A percentile compares a stretch with the other conserved stretches of the same genome.
These are phyloP conservation scores for Eucalyptus curtisii DNA, from an alignment of 345 rosid species.

Conservation along the genomic window DNA sequence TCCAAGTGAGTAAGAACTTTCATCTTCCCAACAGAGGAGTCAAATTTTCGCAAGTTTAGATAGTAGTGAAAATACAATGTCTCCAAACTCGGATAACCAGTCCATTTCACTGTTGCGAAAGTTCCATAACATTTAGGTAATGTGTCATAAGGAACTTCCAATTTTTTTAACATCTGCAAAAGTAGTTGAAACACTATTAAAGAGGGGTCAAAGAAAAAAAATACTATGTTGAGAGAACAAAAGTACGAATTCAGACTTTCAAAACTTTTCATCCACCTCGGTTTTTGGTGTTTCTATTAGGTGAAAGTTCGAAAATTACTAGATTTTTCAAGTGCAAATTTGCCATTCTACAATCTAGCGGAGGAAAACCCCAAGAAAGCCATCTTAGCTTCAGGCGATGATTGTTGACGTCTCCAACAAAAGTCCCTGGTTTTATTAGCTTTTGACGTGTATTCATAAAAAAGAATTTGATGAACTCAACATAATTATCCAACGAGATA, in stretches of 20 bases:
- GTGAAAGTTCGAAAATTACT: background rate
- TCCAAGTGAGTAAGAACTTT: background rate
- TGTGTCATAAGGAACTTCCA: background rate
- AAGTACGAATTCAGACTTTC: background rate
- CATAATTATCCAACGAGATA: background rate
- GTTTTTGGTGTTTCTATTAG: background rate
- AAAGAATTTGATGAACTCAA: background rate
- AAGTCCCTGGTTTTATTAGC: background rate
- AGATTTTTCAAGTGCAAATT: background rate
- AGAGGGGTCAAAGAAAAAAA: background rate
- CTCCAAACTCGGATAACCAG: background rate
- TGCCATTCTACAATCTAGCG: background rate
- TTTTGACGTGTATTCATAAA: background rate
- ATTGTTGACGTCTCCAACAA: background rate
- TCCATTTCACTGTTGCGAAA: background rate
- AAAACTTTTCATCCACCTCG: background rate
- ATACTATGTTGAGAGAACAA: background rate
- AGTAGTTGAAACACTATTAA: accelerated
- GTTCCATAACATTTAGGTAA: no score
- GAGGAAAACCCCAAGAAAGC: background rate
- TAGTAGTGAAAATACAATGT: background rate
- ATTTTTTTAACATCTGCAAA: background rate
- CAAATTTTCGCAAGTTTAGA: background rate
- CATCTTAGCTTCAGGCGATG: background rate
- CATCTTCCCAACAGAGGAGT: background rate